These are phyloP conservation scores for Hymenoscyphus infarciens DNA, from an alignment of 2,329 filamentous ascomycete genomes.

Conservation along the genomic window DNA sequence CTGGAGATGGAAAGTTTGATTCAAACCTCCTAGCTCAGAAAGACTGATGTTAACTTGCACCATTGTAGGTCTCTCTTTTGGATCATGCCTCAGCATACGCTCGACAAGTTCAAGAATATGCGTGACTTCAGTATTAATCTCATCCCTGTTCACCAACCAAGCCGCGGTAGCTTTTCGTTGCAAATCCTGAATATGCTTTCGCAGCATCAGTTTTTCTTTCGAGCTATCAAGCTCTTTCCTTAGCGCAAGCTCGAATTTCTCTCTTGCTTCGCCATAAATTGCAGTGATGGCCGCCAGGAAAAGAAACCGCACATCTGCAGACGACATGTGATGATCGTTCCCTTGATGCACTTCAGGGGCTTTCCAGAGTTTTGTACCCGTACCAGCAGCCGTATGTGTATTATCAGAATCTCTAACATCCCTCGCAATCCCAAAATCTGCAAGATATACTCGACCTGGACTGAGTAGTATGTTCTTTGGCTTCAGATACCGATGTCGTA, in stretches of 20 bases:
- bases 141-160: conserved; percentile 19
- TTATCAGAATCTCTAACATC: conserved; percentile 45
- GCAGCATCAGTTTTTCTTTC: conserved; percentile 34
- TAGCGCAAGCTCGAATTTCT: conserved; percentile 39
- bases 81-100: conserved; percentile 49
- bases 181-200: conserved; percentile 19
- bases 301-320: conserved; percentile 47
- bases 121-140: conserved; percentile 30
- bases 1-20: conserved; percentile 45
- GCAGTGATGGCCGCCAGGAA: conserved; percentile 44
- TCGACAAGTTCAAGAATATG: conserved; percentile 44
- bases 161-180: conserved; percentile 15
- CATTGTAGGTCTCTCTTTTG: conserved; percentile 48
- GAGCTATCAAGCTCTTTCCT: conserved; percentile 34
- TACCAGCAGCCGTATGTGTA: conserved; percentile 41
- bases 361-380: conserved; percentile 43
- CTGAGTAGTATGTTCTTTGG: conserved; percentile 47
- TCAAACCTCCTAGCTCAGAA: conserved; percentile 44
- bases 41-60: conserved; percentile 48
- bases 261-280: conserved; percentile 40
- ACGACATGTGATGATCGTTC: conserved; percentile 43
- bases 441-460: conserved; percentile 44
- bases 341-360: conserved; percentile 43
- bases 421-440: conserved; percentile 48
- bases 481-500: conserved; percentile 47